phyloP scores from a whole-genome alignment of 164 flowering plant species.

The Malania oleifera region DNA sequence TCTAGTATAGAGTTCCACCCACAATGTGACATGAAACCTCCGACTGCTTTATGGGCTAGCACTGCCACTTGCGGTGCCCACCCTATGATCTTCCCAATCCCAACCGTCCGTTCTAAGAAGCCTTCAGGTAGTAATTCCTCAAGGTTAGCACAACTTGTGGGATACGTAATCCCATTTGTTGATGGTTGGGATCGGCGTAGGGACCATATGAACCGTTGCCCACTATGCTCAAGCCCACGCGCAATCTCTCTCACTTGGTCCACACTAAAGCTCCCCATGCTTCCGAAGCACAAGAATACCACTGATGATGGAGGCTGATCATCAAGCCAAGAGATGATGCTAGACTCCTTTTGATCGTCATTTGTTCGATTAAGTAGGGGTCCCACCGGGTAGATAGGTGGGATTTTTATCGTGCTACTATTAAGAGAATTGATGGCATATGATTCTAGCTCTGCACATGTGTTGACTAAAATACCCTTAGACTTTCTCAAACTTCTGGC shows the following conservation, averaged over 20 bases:
- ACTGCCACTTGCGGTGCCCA: no score
- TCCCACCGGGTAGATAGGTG: background rate
- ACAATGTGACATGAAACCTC: no score
- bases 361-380: background rate
- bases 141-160: background rate
- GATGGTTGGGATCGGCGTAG: background rate
- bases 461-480: background rate
- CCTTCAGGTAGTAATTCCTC: background rate
- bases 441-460: background rate
- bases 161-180: background rate
- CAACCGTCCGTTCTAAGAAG: background rate
- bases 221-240: background rate
- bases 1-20: no score
- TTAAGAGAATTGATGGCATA: background rate
- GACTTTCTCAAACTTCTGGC: background rate
- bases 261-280: background rate
- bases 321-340: background rate
- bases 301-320: background rate
- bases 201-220: background rate
- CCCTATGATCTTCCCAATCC: no score
- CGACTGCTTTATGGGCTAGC: no score
- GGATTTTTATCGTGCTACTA: background rate
- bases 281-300: slow-evolving; percentile 3
- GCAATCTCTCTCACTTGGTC: background rate
- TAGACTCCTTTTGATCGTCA: background rate